A percentile compares a stretch with the other conserved stretches of the same genome.
These are phyloP conservation scores for Amborella trichopoda DNA, from an alignment of 164 flowering plant genomes.

Conservation along the genomic window DNA sequence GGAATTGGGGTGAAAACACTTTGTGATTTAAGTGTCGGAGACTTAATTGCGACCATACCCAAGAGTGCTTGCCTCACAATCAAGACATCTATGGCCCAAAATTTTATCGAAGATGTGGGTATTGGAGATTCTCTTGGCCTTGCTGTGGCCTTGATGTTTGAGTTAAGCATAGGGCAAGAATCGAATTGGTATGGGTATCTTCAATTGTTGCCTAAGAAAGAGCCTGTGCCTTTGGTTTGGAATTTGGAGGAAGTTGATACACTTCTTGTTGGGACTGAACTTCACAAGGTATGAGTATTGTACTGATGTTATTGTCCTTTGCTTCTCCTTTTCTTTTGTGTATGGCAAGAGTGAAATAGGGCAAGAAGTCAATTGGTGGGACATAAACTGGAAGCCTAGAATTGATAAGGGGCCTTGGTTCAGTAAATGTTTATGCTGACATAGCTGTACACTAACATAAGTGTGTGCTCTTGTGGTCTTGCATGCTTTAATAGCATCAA, in stretches of 20 bases:
- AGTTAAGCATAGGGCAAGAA: constrained; percentile 47
- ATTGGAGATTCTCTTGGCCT: constrained; percentile 57
- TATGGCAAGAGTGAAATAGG: neutral
- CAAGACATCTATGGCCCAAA: constrained; percentile 43
- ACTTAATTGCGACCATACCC: constrained; percentile 69
- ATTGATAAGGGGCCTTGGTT: too few relatives aligned
- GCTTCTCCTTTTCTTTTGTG: neutral
- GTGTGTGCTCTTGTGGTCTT: too few relatives aligned
- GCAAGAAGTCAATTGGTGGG: too few relatives aligned
- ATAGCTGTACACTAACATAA: too few relatives aligned
- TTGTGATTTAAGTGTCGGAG: constrained; percentile 52
- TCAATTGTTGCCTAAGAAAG: constrained; percentile 49
- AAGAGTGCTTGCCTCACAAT: constrained; percentile 64
- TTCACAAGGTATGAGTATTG: constrained; percentile 80
- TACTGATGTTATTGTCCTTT: too few relatives aligned
- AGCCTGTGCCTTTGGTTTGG: constrained; percentile 74
- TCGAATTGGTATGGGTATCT: constrained; percentile 84
- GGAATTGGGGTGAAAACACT: constrained; percentile 46
- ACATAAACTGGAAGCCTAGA: too few relatives aligned
- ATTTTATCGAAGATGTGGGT: constrained; percentile 44
- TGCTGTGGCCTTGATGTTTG: constrained; percentile 75
- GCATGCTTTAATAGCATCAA: too few relatives aligned
- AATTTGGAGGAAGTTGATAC: constrained; percentile 44
- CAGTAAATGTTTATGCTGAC: too few relatives aligned
- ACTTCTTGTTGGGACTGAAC: constrained; percentile 69